Evolutionary conservation across 345 rosid species (phyloP), one percentile per base, ranked within the genome.

Genomic region (Barbarea vulgaris): DNA sequence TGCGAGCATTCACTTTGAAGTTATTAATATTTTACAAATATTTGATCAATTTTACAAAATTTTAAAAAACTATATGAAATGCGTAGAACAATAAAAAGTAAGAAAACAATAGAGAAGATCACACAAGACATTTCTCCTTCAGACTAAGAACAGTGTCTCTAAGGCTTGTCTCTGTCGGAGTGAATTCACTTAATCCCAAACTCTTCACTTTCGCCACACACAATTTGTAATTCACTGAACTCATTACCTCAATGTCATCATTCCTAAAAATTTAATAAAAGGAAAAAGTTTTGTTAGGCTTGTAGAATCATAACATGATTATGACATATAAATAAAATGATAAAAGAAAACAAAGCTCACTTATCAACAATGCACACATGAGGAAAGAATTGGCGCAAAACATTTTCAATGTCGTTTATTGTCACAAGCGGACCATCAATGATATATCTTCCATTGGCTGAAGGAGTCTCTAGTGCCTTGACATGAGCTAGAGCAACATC

Each of bases 131-230:
- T 61, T 70, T 77, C 77, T 79, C 69, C 66, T 68, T 75, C 64
- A 79, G 78, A 75, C 86, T 79, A 50, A 81, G 85, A 18, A 87
- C 81, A 1, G 90, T 90, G 68, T 88, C 90, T 78, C 73, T 80
- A 2, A 88, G 30, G 79, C 83, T 88, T 57, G 58, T 82, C 63
- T 84, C 82, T 51, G 77, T 24, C 5, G 88, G 84, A 69, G 76
- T 85, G 74, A 88, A 83, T 30, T 83, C 78, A 51, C 85, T 25
- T 11, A 62, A 37, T 57, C 81, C 81, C 46, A 72, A 72, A 19
- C 37, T 64, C 19, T 72, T 78, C 63, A 67, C 39, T 60, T 78
- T 78, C 19, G 70, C 80, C 6, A 53, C 8, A 62, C 64, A 7
- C 2, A 44, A 19, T 34, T 64, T 64, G 71, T 18, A 77, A 21